Base-by-base conservation (phyloP, 495 filamentous ascomycete genomes). In the Aspergillus conjunctus region DNA sequence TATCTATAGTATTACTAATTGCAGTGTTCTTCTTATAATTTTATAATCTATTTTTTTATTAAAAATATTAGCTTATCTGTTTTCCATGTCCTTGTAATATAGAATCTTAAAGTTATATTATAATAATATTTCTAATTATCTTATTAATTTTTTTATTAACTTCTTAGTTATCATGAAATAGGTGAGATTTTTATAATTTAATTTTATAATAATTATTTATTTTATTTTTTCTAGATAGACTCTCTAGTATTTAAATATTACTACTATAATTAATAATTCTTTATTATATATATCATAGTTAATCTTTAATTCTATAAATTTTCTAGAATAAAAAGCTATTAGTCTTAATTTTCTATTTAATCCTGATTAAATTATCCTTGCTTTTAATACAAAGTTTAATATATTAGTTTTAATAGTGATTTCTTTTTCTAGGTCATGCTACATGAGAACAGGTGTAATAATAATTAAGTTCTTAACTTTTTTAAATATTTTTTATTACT, bases 151-250 rank as follows among this genome's bases (percentile, higher is more conserved):
- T 20, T n/a, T 2, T 1, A 17, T 46, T n/a, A 46, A 20, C 9
- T 46, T n/a, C 18, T 46, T 46, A 20, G 18, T 46, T 17, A 20
- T 46, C 3, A 20, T 46, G 18, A 46, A 46, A n/a, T 46, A 46
- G 17, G 9, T 46, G 1, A 46, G 17, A 18, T 46, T 46, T 21
- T 46, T 39, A 39, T 39, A 39, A 15, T 21, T 1, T 8, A 26
- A 51, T 31, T 51, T 51, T 51, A 22, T 51, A 53, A 18, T 34
- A 34, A 33, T 34, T 34, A 51, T 21, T 51, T 51, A 51, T 51
- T 51, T 15, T 22, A 30, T 30, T 14, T 30, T 14, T 51, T 51
- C 4, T 51, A 51, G 4, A 3, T 30, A 15, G 4, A 51, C 21
- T 30, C 9, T 15, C 7, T 7, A 21, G 1, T 51, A 30, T 0